A percentile compares a stretch with the other conserved stretches of the same genome.
phyloP scores from a whole-genome alignment of 345 rosid species.

The Cardiospermum halicacabum region DNA sequence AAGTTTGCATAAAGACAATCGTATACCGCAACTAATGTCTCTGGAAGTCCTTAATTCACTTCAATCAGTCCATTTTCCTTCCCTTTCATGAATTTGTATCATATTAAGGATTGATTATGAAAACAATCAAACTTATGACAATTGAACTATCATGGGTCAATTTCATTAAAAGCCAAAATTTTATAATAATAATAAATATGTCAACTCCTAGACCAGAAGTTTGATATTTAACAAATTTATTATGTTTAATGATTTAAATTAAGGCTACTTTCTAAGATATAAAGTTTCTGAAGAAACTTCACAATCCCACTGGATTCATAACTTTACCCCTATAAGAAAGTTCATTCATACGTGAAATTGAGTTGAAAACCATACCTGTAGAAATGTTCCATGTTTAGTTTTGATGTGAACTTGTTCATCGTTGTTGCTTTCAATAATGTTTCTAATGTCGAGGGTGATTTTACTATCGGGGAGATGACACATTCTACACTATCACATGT shows the following conservation, averaged over 20 bases:
- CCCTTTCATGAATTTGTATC: too few relatives aligned
- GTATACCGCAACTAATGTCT: too few relatives aligned
- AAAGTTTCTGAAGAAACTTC: background rate
- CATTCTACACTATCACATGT: constrained; percentile 55
- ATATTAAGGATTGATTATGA: too few relatives aligned
- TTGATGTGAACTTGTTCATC: constrained; percentile 45
- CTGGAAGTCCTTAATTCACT: too few relatives aligned
- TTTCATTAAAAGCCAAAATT: constrained; percentile 2
- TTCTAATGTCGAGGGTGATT: constrained; percentile 38
- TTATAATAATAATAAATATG: too few relatives aligned
- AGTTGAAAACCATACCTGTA: constrained; percentile 39
- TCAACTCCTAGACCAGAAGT: too few relatives aligned
- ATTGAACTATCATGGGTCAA: too few relatives aligned
- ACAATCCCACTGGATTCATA: background rate
- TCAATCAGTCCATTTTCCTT: too few relatives aligned
- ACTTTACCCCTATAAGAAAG: background rate
- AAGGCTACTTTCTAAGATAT: background rate
- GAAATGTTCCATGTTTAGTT: constrained; percentile 45
- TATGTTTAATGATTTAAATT: background rate
- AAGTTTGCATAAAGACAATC: too few relatives aligned
- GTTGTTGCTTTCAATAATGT: constrained; percentile 51
- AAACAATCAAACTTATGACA: too few relatives aligned
- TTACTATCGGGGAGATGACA: constrained; percentile 45
- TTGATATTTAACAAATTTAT: background rate
- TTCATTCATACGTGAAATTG: background rate